Percentiles rank a stretch among this genome's conserved stretches.
Conservation (phyloP, 2,329 filamentous ascomycete species). For the Colletotrichum phormii region DNA sequence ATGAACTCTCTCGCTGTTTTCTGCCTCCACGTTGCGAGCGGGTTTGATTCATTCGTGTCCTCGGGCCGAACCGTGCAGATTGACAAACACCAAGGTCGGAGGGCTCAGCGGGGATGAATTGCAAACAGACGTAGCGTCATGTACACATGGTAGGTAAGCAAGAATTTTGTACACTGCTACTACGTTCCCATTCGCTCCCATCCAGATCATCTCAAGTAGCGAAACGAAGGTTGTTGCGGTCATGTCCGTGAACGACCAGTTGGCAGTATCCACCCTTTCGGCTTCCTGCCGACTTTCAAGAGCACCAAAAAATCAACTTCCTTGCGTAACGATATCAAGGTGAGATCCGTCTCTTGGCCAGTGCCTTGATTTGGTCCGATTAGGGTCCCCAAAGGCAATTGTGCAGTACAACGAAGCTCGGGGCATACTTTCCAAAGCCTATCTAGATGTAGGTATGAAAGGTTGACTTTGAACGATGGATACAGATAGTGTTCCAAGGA, state of each 20-base stretch:
- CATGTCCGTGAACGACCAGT: background rate
- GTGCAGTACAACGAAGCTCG: too few relatives aligned
- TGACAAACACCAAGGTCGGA: background rate
- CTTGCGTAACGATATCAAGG: too few relatives aligned
- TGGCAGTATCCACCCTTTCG: background rate
- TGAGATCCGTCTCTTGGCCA: background rate
- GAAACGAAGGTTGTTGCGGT: background rate
- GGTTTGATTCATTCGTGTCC: slow-evolving; percentile 3
- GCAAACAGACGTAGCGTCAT: background rate
- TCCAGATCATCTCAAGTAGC: slow-evolving; percentile 14
- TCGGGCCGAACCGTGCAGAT: slow-evolving; percentile 35
- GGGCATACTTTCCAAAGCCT: background rate
- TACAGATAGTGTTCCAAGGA: too few relatives aligned
- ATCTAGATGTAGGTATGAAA: too few relatives aligned
- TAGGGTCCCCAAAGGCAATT: too few relatives aligned
- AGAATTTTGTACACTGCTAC: too few relatives aligned
- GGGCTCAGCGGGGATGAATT: slow-evolving; percentile 9
- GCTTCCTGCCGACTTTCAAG: background rate
- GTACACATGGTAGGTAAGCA: background rate
- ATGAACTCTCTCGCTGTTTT: background rate
- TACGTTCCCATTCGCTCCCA: background rate
- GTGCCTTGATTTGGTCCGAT: slow-evolving; percentile 1
- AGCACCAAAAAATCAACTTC: background rate
- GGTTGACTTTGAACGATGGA: too few relatives aligned
- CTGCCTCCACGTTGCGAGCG: slow-evolving; percentile 1